Evolutionary conservation across 768 basidiomycete genomes (phyloP).

Genomic region (Rhizopogon vesiculosus): DNA sequence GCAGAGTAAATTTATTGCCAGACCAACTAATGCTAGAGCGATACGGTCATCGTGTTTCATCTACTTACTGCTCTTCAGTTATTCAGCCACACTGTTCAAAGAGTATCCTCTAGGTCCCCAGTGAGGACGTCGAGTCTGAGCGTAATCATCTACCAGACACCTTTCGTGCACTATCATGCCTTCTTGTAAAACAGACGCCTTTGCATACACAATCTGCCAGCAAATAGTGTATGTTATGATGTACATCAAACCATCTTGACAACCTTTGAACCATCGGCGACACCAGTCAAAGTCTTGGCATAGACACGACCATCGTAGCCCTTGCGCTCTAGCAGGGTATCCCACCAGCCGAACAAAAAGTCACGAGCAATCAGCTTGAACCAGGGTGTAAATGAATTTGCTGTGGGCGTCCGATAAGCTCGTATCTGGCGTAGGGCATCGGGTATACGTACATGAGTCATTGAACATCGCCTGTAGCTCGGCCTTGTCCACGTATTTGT

Average conservation of each 20-base stretch:
- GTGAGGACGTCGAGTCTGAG: no score
- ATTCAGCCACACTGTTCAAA: no score
- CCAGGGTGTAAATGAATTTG: slow-evolving; percentile 94
- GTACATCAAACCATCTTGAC: slow-evolving; percentile 50
- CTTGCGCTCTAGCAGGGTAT: slow-evolving; percentile 69
- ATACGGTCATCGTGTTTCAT: no score
- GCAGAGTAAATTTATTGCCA: no score
- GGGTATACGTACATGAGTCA: slow-evolving; percentile 50
- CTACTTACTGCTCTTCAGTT: no score
- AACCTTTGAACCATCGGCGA: slow-evolving; percentile 72
- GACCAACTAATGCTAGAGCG: no score
- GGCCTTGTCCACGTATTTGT: slow-evolving; percentile 86
- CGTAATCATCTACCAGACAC: no score
- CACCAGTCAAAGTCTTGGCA: slow-evolving; percentile 45
- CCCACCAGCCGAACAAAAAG: slow-evolving; percentile 99
- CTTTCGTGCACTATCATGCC: no score
- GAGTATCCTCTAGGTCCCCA: no score
- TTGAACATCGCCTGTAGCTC: slow-evolving; percentile 92
- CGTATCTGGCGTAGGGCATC: slow-evolving; percentile 1
- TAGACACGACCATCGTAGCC: slow-evolving; percentile 48
- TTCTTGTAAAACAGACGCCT: background rate
- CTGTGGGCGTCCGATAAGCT: slow-evolving; percentile 32
- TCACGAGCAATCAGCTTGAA: slow-evolving; percentile 97
- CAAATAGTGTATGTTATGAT: background rate
- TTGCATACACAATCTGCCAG: background rate